Percentiles rank a stretch among this genome's conserved stretches.
Evolutionary conservation across 2,329 filamentous ascomycete genomes (phyloP).

Genomic region (Arthroderma sp.): DNA sequence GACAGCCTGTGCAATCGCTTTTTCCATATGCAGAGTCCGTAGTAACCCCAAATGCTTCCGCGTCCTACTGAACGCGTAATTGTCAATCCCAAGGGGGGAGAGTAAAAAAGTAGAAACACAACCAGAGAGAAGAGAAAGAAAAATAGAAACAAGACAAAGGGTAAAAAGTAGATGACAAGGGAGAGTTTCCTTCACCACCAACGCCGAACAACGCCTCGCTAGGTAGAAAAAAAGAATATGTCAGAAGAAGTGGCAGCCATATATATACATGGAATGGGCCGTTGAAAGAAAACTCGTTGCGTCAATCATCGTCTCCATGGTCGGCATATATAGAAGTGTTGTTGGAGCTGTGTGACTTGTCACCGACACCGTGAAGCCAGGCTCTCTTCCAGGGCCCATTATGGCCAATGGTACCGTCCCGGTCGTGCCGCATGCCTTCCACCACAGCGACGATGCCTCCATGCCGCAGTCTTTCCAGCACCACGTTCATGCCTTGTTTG

Average conservation of each 20-base stretch:
- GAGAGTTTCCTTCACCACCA: conserved; percentile 8
- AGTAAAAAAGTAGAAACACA: background rate
- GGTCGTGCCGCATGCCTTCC: conserved; percentile 55
- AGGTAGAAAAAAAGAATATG: conserved; percentile 2
- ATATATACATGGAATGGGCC: background rate
- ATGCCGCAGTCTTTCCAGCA: conserved; percentile 48
- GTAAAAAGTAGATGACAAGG: conserved; percentile 1
- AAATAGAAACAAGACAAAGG: background rate
- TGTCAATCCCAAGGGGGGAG: no score
- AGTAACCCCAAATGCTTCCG: no score
- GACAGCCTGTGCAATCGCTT: no score
- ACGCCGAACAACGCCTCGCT: conserved; percentile 9
- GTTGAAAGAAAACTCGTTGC: background rate
- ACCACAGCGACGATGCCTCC: conserved; percentile 57
- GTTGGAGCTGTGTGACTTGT: background rate
- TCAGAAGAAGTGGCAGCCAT: background rate
- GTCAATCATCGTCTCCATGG: conserved; percentile 6
- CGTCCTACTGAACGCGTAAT: no score
- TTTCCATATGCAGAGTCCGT: no score
- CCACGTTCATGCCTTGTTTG: conserved; percentile 54
- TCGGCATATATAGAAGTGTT: background rate
- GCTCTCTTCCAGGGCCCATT: conserved; percentile 31
- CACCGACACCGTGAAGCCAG: conserved; percentile 23
- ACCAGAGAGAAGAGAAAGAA: background rate
- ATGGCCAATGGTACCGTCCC: conserved; percentile 29